phyloP scores from a whole-genome alignment of 2,329 filamentous ascomycete species.

The Pleomassaria siparia region DNA sequence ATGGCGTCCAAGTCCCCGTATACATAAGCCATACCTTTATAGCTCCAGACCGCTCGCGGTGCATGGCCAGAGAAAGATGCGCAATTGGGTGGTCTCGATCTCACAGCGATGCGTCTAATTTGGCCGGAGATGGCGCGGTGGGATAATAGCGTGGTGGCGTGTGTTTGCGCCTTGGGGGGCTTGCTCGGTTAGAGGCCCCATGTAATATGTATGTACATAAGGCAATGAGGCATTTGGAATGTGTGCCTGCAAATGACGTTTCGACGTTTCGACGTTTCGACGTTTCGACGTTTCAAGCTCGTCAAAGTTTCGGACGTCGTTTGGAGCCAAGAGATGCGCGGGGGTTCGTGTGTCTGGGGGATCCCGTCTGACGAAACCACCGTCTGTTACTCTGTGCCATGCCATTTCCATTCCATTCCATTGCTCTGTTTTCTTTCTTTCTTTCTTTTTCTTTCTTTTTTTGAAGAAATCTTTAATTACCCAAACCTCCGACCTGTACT shows the following conservation, averaged over 20 bases:
- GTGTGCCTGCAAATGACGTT: background rate
- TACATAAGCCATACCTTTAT: no score
- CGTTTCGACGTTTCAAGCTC: no score
- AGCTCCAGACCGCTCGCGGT: conserved; percentile 1
- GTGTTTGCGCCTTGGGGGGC: background rate
- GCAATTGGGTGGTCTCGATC: background rate
- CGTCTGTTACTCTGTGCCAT: no score
- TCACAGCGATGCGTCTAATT: background rate
- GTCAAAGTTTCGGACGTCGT: background rate
- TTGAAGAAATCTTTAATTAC: no score
- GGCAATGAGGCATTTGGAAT: background rate
- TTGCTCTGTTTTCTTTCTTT: background rate
- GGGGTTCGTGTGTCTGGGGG: background rate
- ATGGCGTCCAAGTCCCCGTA: background rate
- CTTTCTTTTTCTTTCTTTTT: no score
- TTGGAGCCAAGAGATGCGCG: background rate
- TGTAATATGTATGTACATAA: no score
- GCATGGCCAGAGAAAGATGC: background rate
- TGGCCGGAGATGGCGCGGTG: no score
- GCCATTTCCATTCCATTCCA: no score
- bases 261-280: no score
- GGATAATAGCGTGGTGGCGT: background rate
- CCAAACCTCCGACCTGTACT: no score
- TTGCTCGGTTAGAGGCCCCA: no score
- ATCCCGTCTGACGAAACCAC: background rate